Evolutionary conservation across 2,329 filamentous ascomycete species (phyloP).

Genomic region (Scedosporium apiospermum): DNA sequence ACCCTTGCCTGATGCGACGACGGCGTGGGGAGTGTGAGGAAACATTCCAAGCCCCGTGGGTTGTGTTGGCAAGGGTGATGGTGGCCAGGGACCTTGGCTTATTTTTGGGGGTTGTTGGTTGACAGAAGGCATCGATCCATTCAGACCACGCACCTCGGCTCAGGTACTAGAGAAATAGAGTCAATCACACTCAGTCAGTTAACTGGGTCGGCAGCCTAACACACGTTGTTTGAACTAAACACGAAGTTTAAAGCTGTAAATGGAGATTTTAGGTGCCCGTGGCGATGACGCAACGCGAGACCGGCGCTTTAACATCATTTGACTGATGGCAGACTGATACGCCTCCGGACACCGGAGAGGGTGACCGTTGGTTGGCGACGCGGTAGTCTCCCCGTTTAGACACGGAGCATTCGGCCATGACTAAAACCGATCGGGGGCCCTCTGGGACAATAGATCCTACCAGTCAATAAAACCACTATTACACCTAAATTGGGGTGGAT

Average conservation of each 20-base stretch:
- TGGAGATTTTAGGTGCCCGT: neutral
- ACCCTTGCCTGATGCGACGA: neutral
- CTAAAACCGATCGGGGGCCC: neutral
- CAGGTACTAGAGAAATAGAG: no score
- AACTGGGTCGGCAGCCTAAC: no score
- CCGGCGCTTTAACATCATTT: neutral
- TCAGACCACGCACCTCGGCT: neutral
- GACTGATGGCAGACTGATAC: neutral
- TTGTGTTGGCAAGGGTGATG: neutral
- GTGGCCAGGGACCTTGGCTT: neutral
- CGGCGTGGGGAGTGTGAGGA: neutral
- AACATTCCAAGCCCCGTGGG: neutral
- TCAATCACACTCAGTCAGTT: no score
- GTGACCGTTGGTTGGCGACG: no score
- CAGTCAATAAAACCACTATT: neutral
- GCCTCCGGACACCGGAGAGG: neutral
- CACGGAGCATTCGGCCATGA: neutral
- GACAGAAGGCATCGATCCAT: neutral
- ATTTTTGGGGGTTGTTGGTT: neutral
- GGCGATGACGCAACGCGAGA: neutral
- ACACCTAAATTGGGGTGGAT: neutral
- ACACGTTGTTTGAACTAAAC: neutral
- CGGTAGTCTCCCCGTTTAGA: neutral
- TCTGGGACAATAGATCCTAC: neutral
- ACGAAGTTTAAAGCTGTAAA: neutral